phyloP scores from a whole-genome alignment of 2,329 filamentous ascomycete genomes.

The Cryphonectria naterciae region DNA sequence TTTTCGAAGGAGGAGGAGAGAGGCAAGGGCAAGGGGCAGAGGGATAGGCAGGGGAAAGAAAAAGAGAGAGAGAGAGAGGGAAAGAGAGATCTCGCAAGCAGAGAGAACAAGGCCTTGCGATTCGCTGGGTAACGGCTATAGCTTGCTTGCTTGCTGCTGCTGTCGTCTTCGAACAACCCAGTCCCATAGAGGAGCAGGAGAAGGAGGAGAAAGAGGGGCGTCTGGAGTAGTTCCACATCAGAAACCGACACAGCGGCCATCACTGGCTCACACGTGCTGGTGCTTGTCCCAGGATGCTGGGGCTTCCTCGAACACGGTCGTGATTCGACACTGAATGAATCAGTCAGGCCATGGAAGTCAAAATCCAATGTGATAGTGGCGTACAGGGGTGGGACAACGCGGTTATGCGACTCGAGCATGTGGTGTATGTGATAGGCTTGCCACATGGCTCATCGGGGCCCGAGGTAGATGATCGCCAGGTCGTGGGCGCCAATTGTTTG shows the following conservation, averaged over 20 bases:
- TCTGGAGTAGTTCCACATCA: background rate
- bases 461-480: background rate
- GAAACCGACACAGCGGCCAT: background rate
- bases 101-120: background rate
- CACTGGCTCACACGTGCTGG: background rate
- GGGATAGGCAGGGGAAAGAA: background rate
- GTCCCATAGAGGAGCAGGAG: no score
- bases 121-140: background rate
- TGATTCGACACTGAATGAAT: background rate
- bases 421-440: background rate
- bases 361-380: background rate
- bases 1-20: background rate
- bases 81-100: background rate
- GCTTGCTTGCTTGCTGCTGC: background rate
- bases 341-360: background rate
- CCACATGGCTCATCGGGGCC: background rate
- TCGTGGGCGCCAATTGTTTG: no score
- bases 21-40: background rate
- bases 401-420: background rate
- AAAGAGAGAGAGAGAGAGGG: background rate
- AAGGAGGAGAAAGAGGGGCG: no score
- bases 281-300: background rate
- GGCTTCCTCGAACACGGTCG: background rate
- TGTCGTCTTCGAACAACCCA: no score
- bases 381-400: background rate